Conservation (phyloP, 179 eudicot genomes). For the Drosera spatulata region DNA sequence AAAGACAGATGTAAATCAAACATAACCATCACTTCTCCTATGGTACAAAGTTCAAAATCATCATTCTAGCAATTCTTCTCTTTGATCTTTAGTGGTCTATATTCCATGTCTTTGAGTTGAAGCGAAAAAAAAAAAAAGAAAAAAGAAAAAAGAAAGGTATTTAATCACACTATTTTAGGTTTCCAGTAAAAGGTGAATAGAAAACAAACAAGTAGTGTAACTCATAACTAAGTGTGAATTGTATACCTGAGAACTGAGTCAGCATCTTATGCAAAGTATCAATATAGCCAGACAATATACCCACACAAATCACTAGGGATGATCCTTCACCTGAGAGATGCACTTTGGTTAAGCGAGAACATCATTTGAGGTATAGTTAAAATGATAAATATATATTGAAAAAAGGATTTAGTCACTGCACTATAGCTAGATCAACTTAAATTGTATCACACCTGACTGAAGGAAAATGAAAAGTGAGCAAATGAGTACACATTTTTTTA, state of each 20-base stretch:
- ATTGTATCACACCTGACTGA: no score
- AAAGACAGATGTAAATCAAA: slow-evolving; percentile 6
- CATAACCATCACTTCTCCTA: no score
- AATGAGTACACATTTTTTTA: no score
- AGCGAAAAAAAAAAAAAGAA: background rate
- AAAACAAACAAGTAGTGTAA: no score
- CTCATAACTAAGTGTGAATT: background rate
- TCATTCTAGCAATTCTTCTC: no score
- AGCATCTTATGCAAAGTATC: slow-evolving; percentile 82
- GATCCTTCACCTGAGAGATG: slow-evolving; percentile 84
- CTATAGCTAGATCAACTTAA: no score
- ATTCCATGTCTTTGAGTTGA: background rate
- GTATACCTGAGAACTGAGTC: slow-evolving; percentile 71
- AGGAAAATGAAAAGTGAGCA: no score
- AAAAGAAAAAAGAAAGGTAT: background rate
- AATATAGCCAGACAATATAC: slow-evolving; percentile 87
- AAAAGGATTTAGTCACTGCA: background rate
- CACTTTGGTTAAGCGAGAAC: slow-evolving; percentile 5
- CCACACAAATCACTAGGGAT: slow-evolving; percentile 82
- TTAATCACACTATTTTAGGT: no score
- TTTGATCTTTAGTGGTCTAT: no score
- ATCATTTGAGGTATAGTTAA: background rate
- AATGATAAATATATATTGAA: background rate
- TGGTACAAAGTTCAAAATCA: no score
- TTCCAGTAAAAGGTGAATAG: no score